Evolutionary conservation across 176 grass and related monocot genomes (phyloP), one percentile per base, ranked within the genome.

Genomic region (Oryza meyeriana): DNA sequence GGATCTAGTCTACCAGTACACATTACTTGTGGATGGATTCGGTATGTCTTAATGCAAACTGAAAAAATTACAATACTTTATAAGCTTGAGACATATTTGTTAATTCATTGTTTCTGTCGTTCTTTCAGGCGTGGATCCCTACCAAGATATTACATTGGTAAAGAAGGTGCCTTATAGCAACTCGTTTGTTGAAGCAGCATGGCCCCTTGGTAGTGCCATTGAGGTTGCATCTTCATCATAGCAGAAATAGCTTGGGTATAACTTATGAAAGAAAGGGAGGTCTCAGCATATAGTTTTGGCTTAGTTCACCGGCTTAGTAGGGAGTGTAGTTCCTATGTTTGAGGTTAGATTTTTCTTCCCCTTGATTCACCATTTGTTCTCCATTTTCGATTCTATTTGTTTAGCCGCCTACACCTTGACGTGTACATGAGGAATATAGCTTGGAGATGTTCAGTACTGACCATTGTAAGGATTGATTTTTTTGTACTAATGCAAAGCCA

Each of bases 1-100:
- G 91, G 96, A 98, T 91, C 92, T 98, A 50, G 96, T 95, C 35
- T 98, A 98, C 90, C 96, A 98, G 85, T 91, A 93, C 85, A 93
- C 96, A 33, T 83, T 98, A 79, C 90, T 98, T 79, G 96, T 98
- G 27, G 93, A 98, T 88, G 96, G 93, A 77, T 95, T 98, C 27
- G 93, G 96, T 98, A 98, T 79, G 76, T 38, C 62, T 44, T 77
- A 55, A 63, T 82, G 52, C 17, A 76, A 78, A 78, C 17, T 8
- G 66, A 65, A 39, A 74, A 38, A 28, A 39, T 36, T 11, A 24
- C 12, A 10, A 61, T 45, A 85, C 27, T 27, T 76, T 29, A 59
- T 17, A 82, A 58, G 66, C 32, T 72, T 72, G 28, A 34, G 8
- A 47, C 8, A 36, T 33, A 26, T 22, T 48, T 78, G 27, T 79